A percentile compares a stretch with the other conserved stretches of the same genome.
Evolutionary conservation across 2,329 filamentous ascomycete species (phyloP).

Genomic region (Fonsecaea pugnacius): DNA sequence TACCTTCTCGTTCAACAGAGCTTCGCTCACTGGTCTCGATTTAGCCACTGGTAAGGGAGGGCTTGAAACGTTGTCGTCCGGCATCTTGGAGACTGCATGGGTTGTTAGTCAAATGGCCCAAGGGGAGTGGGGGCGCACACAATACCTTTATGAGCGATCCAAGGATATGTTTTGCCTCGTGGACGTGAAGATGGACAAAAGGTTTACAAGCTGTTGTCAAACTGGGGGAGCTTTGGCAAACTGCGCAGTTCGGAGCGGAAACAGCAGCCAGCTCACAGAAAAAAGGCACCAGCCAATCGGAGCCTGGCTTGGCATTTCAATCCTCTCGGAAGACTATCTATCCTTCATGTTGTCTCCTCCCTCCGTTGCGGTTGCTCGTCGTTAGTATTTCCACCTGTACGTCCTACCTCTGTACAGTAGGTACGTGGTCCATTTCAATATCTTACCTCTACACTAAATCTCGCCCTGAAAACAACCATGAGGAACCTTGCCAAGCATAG

Average conservation of each 20-base stretch:
- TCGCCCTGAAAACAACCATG: too few relatives aligned
- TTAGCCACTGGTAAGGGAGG: slow-evolving; percentile 70
- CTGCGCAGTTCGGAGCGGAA: slow-evolving; percentile 10
- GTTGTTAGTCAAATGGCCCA: not conserved
- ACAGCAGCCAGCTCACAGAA: slow-evolving; percentile 6
- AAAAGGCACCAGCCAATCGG: slow-evolving; percentile 22
- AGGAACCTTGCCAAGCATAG: too few relatives aligned
- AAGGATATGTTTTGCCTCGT: not conserved
- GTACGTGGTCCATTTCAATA: too few relatives aligned
- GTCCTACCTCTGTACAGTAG: too few relatives aligned
- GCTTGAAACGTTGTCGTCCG: slow-evolving; percentile 60
- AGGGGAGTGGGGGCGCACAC: not conserved
- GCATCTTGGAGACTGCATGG: slow-evolving; percentile 52
- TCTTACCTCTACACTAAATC: too few relatives aligned
- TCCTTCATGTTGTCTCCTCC: not conserved
- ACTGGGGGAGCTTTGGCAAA: slow-evolving; percentile 1
- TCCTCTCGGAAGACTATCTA: not conserved
- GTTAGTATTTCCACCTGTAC: too few relatives aligned
- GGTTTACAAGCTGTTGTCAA: slow-evolving; percentile 13
- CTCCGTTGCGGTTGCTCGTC: too few relatives aligned
- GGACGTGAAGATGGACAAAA: not conserved
- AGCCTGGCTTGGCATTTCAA: slow-evolving; percentile 16
- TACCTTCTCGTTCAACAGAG: slow-evolving; percentile 99
- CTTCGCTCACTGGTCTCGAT: slow-evolving; percentile 86
- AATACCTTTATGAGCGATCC: slow-evolving; percentile 11